Evolutionary conservation across 805 yeast genomes (phyloP), one percentile per base, ranked within the genome.

Genomic region (Saturnispora saitoi): DNA sequence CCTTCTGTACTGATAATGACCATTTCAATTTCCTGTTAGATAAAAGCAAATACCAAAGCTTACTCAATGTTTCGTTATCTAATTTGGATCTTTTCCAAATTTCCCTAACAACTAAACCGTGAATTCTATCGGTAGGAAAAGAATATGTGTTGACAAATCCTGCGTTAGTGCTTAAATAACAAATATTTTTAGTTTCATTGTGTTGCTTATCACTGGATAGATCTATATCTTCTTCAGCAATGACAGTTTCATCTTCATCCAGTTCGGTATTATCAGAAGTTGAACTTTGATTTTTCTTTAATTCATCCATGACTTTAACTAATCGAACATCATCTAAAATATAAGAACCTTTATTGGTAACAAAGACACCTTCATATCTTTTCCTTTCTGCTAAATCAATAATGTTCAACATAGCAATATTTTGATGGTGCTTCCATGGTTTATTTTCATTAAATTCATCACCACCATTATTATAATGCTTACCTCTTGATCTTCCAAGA

Each of bases 361-460:
- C 95, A 96, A 96, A 93, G 14, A 93, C 76, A 24, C 95, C 95
- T 64, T 90, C 97, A 64, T 91, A 93, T 34, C 98, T 67, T 61
- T 89, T 89, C 51, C 86, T 73, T 62, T 93, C 98, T 40, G 70
- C 74, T 41, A 77, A 80, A 2, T 70, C 30, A 19, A 53, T 47
- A 4, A 44, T 32, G 39, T 53, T 48, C n/a, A 51, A 19, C 31
- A 24, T 40, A n/a, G 24, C 47, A 11, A 15, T 28, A 51, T 79
- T 85, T 29, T 70, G 70, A 64, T 88, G 97, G 58, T 83, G 81
- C 58, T 90, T 89, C 96, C 97, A 89, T 0, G 98, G 98, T 64
- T 89, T 88, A 51, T 85, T 86, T 58, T 84, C 95, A 60, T 90
- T 83, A 64, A 90, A 89, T 26, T 64, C 63, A 15, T 69, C 69